These are phyloP conservation scores for Termitomyces sp. DNA, from an alignment of 768 basidiomycete genomes.

Conservation along the genomic window DNA sequence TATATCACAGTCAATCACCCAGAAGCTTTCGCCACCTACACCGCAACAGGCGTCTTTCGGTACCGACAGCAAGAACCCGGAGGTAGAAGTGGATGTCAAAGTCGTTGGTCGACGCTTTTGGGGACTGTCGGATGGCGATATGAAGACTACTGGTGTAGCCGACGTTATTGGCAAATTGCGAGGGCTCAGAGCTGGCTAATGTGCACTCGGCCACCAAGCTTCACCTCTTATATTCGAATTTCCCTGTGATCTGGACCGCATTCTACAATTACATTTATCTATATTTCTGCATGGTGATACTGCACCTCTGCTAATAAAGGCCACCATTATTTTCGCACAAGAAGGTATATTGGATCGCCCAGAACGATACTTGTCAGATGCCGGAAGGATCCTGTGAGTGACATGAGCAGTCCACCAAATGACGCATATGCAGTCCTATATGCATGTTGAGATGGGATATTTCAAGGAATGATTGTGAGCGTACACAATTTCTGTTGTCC, in stretches of 20 bases:
- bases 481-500: conserved; percentile 80
- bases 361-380: conserved; percentile 91
- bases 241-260: conserved; percentile 8
- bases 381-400: conserved; percentile 86
- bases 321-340: conserved; percentile 71
- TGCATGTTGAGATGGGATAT: conserved; percentile 1
- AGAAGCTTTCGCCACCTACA: conserved; percentile 1
- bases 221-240: not conserved
- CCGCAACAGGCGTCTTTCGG: not conserved
- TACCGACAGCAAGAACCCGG: not conserved
- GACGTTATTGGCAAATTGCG: conserved; percentile 44
- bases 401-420: conserved; percentile 94
- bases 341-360: conserved; percentile 87
- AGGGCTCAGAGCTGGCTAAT: conserved; percentile 30
- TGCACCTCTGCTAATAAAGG: not conserved
- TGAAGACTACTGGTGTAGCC: conserved; percentile 33
- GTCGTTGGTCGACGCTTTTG: conserved; percentile 38
- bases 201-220: not conserved
- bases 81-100: conserved; percentile 34
- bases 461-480: conserved; percentile 23
- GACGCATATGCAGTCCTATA: conserved; percentile 91
- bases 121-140: conserved; percentile 29
- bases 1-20: conserved; percentile 27
- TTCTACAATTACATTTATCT: conserved; percentile 11
- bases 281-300: conserved; percentile 10